Conservation (phyloP, 2,329 filamentous ascomycete species). For the Pseudogymnoascus sp. region DNA sequence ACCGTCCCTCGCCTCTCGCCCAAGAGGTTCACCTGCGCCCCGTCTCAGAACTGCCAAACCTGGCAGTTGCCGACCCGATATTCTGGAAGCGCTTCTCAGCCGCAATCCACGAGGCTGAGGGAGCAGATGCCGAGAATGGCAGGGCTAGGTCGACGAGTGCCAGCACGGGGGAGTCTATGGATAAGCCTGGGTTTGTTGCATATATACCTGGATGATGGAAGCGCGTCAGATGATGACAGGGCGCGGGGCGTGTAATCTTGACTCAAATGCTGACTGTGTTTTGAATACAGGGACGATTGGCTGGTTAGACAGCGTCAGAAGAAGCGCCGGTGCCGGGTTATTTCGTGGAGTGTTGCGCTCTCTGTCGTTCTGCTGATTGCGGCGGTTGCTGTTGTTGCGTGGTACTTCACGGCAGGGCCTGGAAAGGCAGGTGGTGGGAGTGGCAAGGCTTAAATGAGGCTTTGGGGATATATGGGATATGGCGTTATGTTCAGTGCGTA, state of each 20-base stretch:
- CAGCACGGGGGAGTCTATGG: slow-evolving; percentile 16
- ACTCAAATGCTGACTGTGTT: slow-evolving; percentile 8
- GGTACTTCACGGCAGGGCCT: slow-evolving; percentile 20
- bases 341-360: slow-evolving; percentile 21
- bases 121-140: slow-evolving; percentile 19
- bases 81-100: slow-evolving; percentile 30
- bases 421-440: background rate
- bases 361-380: slow-evolving; percentile 20
- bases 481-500: background rate
- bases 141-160: slow-evolving; percentile 15
- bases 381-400: slow-evolving; percentile 21
- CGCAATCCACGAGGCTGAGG: slow-evolving; percentile 25
- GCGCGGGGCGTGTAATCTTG: background rate
- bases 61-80: slow-evolving; percentile 19
- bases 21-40: slow-evolving; percentile 25
- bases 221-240: background rate
- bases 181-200: slow-evolving; percentile 11
- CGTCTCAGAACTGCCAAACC: slow-evolving; percentile 14
- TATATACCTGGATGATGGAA: background rate
- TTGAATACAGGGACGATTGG: slow-evolving; percentile 24
- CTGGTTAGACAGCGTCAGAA: slow-evolving; percentile 26
- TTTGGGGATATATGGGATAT: background rate
- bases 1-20: slow-evolving; percentile 25
- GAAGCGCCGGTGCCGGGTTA: slow-evolving; percentile 23
- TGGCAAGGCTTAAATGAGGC: background rate